phyloP scores from a whole-genome alignment of 495 filamentous ascomycete genomes.

The Talaromyces wortmannii region DNA sequence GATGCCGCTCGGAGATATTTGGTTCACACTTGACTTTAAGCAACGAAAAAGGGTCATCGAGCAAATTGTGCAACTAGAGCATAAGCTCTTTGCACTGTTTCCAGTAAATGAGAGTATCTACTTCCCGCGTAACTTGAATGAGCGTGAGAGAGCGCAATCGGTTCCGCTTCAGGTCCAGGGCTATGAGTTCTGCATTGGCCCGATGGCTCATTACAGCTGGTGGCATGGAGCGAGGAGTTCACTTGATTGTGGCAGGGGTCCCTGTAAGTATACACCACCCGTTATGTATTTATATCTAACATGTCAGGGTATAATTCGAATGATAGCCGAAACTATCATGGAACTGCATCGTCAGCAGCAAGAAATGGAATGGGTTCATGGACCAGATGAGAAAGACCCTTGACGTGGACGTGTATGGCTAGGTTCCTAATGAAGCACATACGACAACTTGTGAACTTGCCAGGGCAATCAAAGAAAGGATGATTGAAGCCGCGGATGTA shows the following conservation, averaged over 20 bases:
- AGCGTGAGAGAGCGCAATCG: too few relatives aligned
- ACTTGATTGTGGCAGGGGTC: conserved; percentile 15
- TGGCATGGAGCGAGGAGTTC: conserved; percentile 16
- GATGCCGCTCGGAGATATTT: conserved; percentile 10
- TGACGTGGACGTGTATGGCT: conserved; percentile 14
- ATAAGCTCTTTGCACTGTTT: conserved; percentile 16
- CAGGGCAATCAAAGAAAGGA: conserved; percentile 10
- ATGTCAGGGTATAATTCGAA: conserved; percentile 6
- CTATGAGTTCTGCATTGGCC: conserved; percentile 22
- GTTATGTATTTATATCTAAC: not conserved
- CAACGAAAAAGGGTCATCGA: conserved; percentile 17
- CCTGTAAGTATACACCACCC: conserved; percentile 14
- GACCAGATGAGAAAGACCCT: conserved; percentile 11
- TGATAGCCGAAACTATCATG: conserved; percentile 11
- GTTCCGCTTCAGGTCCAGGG: too few relatives aligned
- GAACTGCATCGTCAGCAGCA: conserved; percentile 11
- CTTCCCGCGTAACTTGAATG: not conserved
- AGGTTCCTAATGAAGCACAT: conserved; percentile 16
- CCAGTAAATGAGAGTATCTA: conserved; percentile 19
- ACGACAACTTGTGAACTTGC: conserved; percentile 10
- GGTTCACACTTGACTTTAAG: conserved; percentile 13
- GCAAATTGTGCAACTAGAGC: conserved; percentile 17
- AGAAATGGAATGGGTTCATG: conserved; percentile 18
- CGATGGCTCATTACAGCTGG: conserved; percentile 16
- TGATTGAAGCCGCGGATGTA: conserved; percentile 16